phyloP scores from a whole-genome alignment of 345 rosid genomes.

The Anastatica hierochuntica region DNA sequence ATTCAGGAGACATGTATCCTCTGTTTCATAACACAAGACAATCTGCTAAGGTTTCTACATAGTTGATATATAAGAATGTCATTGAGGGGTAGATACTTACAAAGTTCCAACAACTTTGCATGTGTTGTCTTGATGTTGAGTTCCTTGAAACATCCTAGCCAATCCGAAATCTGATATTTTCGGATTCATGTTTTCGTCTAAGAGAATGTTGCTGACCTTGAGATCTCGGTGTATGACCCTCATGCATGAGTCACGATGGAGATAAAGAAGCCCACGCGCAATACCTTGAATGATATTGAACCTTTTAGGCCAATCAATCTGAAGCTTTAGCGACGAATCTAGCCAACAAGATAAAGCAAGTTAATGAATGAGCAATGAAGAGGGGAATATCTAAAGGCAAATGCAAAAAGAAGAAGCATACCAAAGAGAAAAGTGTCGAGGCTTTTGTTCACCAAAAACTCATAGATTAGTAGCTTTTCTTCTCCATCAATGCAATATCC shows the following conservation, averaged over 20 bases:
- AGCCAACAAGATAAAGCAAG: too few species aligned
- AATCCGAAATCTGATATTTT: constrained; percentile 27
- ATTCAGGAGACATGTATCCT: constrained; percentile 46
- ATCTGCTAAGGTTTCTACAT: too few species aligned
- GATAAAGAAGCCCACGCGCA: constrained; percentile 24
- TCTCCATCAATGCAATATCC: too few species aligned
- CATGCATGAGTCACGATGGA: constrained; percentile 21
- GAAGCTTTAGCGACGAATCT: constrained; percentile 24
- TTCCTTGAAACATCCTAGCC: constrained; percentile 16
- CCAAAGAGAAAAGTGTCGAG: constrained; percentile 50
- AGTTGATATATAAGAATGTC: not conserved
- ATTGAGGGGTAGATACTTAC: constrained; percentile 19
- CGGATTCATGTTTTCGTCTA: constrained; percentile 24
- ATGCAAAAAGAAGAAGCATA: constrained; percentile 17
- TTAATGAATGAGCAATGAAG: too few species aligned
- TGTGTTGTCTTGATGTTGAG: constrained; percentile 18
- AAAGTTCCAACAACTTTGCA: constrained; percentile 21
- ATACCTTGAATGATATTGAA: constrained; percentile 22
- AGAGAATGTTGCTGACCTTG: constrained; percentile 23
- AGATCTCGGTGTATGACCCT: too few species aligned
- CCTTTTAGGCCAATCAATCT: constrained; percentile 19
- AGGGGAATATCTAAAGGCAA: too few species aligned
- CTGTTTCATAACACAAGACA: constrained; percentile 9
- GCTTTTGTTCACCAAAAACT: constrained; percentile 52
- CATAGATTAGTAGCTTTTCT: too few species aligned